Evolutionary conservation across 176 grass and related monocot species (phyloP).

Genomic region (Phoenix roebelenii): DNA sequence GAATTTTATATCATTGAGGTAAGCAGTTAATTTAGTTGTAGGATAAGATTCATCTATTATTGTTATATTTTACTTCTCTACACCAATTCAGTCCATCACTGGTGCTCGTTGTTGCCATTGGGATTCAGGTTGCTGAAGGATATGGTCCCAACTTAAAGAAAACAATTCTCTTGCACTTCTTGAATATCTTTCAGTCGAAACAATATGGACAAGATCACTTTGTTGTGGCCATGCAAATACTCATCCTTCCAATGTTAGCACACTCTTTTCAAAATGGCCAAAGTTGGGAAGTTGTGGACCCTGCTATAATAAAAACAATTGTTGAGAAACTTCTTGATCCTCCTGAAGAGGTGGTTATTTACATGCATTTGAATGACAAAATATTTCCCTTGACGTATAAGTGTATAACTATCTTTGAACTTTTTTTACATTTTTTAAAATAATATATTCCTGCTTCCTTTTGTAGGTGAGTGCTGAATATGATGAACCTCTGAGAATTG

Average conservation of each 20-base stretch:
- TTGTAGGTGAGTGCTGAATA: constrained; percentile 92
- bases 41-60: too few relatives aligned
- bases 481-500: constrained; percentile 92
- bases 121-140: constrained; percentile 79
- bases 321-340: constrained; percentile 98
- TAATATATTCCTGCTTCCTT: constrained; percentile 14
- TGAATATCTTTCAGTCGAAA: constrained; percentile 92
- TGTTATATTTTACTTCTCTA: too few relatives aligned
- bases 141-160: constrained; percentile 83
- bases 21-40: constrained; percentile 2
- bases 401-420: constrained; percentile 3
- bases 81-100: not conserved
- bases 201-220: constrained; percentile 97
- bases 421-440: not conserved
- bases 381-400: not conserved
- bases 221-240: constrained; percentile 98
- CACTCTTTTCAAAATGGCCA: constrained; percentile 96
- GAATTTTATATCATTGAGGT: constrained; percentile 99
- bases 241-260: constrained; percentile 97
- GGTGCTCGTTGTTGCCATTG: not conserved
- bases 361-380: not conserved
- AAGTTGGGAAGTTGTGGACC: constrained; percentile 97
- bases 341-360: constrained; percentile 74
- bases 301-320: constrained; percentile 83
- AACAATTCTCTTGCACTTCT: constrained; percentile 74